Percentiles rank a stretch among this genome's conserved stretches.
phyloP scores from a whole-genome alignment of 257 asterid species.

The Hygrophila difformis region DNA sequence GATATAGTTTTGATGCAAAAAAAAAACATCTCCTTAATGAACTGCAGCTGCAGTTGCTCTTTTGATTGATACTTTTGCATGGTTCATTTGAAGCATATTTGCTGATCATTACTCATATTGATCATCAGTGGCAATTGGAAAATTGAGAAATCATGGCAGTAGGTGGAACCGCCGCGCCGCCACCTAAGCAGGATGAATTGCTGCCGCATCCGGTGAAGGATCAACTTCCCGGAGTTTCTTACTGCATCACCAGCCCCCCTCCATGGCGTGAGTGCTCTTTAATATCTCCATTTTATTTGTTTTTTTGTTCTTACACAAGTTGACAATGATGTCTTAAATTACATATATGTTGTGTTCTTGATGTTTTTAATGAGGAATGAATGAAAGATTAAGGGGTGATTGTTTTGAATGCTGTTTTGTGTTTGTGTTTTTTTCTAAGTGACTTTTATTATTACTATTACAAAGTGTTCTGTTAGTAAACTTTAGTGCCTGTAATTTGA shows the following conservation, averaged over 20 bases:
- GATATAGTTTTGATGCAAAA: slow-evolving; percentile 1
- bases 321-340: too few relatives aligned
- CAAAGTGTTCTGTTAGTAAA: not conserved
- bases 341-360: too few relatives aligned
- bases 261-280: slow-evolving; percentile 79
- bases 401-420: too few relatives aligned
- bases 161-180: slow-evolving; percentile 65
- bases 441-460: not conserved
- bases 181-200: slow-evolving; percentile 76
- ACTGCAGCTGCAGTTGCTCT: slow-evolving; percentile 22
- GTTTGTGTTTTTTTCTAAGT: too few relatives aligned
- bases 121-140: not conserved
- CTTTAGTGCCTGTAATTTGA: not conserved
- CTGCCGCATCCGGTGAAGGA: slow-evolving; percentile 80
- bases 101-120: not conserved
- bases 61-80: not conserved
- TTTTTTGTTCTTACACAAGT: not conserved
- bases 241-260: slow-evolving; percentile 90
- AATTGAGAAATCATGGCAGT: slow-evolving; percentile 42
- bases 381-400: too few relatives aligned
- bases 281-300: not conserved
- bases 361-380: too few relatives aligned
- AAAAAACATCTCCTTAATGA: slow-evolving; percentile 4
- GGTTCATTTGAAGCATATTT: too few relatives aligned
- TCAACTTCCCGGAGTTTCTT: slow-evolving; percentile 74